Conservation (phyloP, 495 filamentous ascomycete genomes). For the Hyaloscypha bicolor region DNA sequence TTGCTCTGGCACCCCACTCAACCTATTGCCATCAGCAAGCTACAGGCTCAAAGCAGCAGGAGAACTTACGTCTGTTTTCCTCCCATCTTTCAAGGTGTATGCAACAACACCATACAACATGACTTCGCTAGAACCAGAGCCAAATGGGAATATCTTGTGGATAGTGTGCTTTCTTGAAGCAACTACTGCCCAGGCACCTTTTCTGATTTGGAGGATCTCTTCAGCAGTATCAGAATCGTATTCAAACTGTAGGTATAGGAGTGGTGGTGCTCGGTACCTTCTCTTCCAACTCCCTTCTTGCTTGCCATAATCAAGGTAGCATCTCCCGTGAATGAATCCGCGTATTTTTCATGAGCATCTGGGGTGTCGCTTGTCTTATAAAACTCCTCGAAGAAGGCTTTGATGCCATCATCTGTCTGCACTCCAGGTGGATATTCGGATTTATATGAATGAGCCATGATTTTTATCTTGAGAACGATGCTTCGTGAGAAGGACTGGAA, state of each 20-base stretch:
- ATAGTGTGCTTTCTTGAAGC: slow-evolving; percentile 52
- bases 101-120: slow-evolving; percentile 64
- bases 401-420: slow-evolving; percentile 35
- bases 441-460: slow-evolving; percentile 23
- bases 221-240: not conserved
- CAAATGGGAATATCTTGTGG: slow-evolving; percentile 48
- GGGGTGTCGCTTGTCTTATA: slow-evolving; percentile 61
- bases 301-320: slow-evolving; percentile 61
- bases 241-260: not conserved
- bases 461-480: slow-evolving; percentile 2
- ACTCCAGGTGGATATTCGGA: slow-evolving; percentile 34
- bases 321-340: slow-evolving; percentile 53
- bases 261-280: slow-evolving; percentile 41
- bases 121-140: slow-evolving; percentile 48
- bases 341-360: slow-evolving; percentile 57
- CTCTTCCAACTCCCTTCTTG: slow-evolving; percentile 49
- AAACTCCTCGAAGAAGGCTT: slow-evolving; percentile 58
- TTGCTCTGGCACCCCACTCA: slow-evolving; percentile 59
- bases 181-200: slow-evolving; percentile 60
- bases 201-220: slow-evolving; percentile 44
- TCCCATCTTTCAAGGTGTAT: slow-evolving; percentile 55
- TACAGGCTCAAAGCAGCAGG: not conserved
- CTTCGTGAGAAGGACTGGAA: not conserved
- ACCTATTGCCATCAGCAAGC: slow-evolving; percentile 26
- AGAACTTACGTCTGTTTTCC: slow-evolving; percentile 37